Percentiles rank a stretch among this genome's conserved stretches.
These are phyloP conservation scores for Beauveria sp. DNA, from an alignment of 2,329 filamentous ascomycete species.

Conservation along the genomic window DNA sequence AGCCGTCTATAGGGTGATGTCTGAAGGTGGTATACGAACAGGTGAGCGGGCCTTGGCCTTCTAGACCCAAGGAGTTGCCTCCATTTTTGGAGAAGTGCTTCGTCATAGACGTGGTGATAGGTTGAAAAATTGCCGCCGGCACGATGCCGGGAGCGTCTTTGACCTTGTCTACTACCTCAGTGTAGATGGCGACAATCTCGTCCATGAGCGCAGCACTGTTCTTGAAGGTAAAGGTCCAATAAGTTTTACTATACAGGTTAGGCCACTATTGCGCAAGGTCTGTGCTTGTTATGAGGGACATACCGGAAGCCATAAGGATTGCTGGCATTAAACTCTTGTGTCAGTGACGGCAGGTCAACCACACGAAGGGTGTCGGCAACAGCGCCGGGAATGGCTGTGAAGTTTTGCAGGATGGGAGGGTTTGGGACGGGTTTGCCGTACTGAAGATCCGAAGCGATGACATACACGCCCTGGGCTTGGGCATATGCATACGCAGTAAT, in stretches of 20 bases:
- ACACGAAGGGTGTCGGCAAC: conserved; percentile 15
- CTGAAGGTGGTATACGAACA: conserved; percentile 6
- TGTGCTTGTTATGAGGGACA: neutral
- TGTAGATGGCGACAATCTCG: conserved; percentile 17
- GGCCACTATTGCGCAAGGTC: too few species aligned
- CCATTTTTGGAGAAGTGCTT: conserved; percentile 26
- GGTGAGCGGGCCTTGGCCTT: conserved; percentile 19
- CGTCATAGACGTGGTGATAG: conserved; percentile 31
- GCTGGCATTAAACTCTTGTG: conserved; percentile 17
- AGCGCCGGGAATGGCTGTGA: conserved; percentile 16
- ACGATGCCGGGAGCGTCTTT: conserved; percentile 17
- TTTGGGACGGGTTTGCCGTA: conserved; percentile 15
- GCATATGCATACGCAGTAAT: conserved; percentile 19
- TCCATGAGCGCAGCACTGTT: conserved; percentile 17
- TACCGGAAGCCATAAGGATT: conserved; percentile 20
- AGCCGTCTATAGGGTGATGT: neutral
- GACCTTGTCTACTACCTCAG: conserved; percentile 17
- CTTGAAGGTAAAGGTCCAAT: conserved; percentile 17
- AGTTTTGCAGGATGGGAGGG: conserved; percentile 17
- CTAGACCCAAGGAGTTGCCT: conserved; percentile 25
- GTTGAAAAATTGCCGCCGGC: conserved; percentile 30
- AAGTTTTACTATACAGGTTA: conserved; percentile 15
- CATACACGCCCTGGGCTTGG: conserved; percentile 11
- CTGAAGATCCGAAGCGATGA: conserved; percentile 17
- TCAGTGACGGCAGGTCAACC: conserved; percentile 15